A percentile compares a stretch with the other conserved stretches of the same genome.
These are phyloP conservation scores for Strobilomyces echinocephalus DNA, from an alignment of 768 basidiomycete species.

Conservation along the genomic window DNA sequence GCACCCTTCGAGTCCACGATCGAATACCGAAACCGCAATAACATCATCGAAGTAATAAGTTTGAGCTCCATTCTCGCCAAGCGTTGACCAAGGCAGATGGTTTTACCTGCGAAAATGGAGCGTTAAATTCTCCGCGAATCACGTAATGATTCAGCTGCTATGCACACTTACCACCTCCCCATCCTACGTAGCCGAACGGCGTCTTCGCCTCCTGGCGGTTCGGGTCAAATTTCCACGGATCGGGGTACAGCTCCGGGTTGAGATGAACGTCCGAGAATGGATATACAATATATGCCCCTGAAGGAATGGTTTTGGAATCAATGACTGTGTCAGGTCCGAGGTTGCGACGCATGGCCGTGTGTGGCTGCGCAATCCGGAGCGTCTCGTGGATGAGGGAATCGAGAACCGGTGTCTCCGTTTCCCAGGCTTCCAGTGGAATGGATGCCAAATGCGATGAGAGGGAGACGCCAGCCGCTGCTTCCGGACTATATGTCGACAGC, in stretches of 20 bases:
- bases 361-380: slow-evolving; percentile 72
- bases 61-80: slow-evolving; percentile 73
- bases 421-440: slow-evolving; percentile 68
- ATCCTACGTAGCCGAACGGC: slow-evolving; percentile 64
- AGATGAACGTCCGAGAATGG: slow-evolving; percentile 80
- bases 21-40: slow-evolving; percentile 57
- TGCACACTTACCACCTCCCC: slow-evolving; percentile 67
- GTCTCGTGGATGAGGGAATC: slow-evolving; percentile 75
- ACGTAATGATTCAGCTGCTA: slow-evolving; percentile 16
- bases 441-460: slow-evolving; percentile 47
- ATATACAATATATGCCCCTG: slow-evolving; percentile 72
- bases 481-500: slow-evolving; percentile 38
- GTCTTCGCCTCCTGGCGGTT: slow-evolving; percentile 43
- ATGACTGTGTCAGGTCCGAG: slow-evolving; percentile 68
- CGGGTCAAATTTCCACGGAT: slow-evolving; percentile 79
- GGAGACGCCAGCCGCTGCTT: slow-evolving; percentile 21
- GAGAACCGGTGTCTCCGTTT: slow-evolving; percentile 60
- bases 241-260: slow-evolving; percentile 62
- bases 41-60: slow-evolving; percentile 61
- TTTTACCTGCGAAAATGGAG: slow-evolving; percentile 48
- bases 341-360: slow-evolving; percentile 77
- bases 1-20: slow-evolving; percentile 53
- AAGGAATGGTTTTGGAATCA: slow-evolving; percentile 63
- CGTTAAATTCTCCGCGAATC: slow-evolving; percentile 9
- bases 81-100: slow-evolving; percentile 66